Evolutionary conservation across 2,329 filamentous ascomycete species (phyloP), one percentile per base, ranked within the genome.

Genomic region (Aspergillus fijiensis): DNA sequence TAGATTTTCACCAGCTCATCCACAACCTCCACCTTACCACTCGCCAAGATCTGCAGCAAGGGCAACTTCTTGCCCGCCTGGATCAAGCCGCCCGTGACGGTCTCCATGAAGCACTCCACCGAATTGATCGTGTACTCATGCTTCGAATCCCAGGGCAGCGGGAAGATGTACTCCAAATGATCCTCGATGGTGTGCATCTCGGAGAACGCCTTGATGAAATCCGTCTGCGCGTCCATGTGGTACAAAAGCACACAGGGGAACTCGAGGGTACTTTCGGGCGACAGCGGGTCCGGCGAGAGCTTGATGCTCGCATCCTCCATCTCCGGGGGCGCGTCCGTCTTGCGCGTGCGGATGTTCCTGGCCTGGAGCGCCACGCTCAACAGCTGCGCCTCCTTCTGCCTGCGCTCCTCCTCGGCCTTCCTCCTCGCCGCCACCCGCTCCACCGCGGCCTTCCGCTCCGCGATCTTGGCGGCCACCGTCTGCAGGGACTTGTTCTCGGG

Each of bases 31-130:
- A 96, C 86, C 70, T 89, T 92, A 6, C 90, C 92, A 9, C 85
- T 86, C 9, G 82, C 82, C 63, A 98, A 76, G 31, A 94, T 84
- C 79, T 92, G 90, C 54, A 92, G 76, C 67, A 98, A 75, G 21
- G 86, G 81, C 64, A 95, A 83, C 72, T 94, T 95, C 84, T 91
- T 93, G 51, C 95, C 94, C 23, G 93, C 88, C 79, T 96, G 97
- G 69, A 96, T 86, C 69, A 99, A 75, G 0, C 93, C 92, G 0
- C 92, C 92, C 0, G 82, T 80, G 4, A 78, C 77, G 0, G 92
- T 98, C 80, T 97, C 92, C 81, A 96, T 89, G 75, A 91, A 98
- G 70, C 91, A 95, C 67, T 96, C 92, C 4, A 96, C 91, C 0
- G 77, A 80, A 0, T 81, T 80, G 1, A 82, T 67, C 0, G 79